phyloP scores from a whole-genome alignment of 345 rosid genomes.

The Crucihimalaya himalaica region DNA sequence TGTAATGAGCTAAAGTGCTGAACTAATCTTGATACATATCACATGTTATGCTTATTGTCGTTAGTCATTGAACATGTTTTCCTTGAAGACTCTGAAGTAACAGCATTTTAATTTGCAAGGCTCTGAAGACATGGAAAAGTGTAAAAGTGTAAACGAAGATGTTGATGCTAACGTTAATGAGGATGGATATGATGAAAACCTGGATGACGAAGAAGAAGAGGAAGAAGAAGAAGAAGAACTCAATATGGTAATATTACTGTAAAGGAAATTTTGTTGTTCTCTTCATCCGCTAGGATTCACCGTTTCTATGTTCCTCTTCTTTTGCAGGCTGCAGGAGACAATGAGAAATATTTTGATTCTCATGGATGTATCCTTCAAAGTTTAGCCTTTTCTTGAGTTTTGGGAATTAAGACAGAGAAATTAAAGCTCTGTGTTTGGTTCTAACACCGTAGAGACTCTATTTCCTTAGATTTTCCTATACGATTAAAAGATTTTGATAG shows the following conservation, averaged over 20 bases:
- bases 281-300: slow-evolving; percentile 4
- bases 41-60: slow-evolving; percentile 3
- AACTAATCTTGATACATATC: background rate
- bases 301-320: background rate
- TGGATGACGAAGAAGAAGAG: slow-evolving; percentile 55
- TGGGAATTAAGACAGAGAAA: background rate
- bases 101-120: slow-evolving; percentile 37
- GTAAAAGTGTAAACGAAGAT: slow-evolving; percentile 42
- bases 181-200: slow-evolving; percentile 69
- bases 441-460: background rate
- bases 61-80: slow-evolving; percentile 3
- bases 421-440: slow-evolving; percentile 3
- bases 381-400: background rate
- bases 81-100: slow-evolving; percentile 5
- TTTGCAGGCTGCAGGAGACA: slow-evolving; percentile 62
- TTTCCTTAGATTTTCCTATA: slow-evolving; percentile 49
- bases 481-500: slow-evolving; percentile 49
- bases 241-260: slow-evolving; percentile 52
- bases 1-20: background rate
- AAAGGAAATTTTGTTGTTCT: background rate
- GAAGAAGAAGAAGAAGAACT: slow-evolving; percentile 46
- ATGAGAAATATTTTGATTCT: slow-evolving; percentile 55
- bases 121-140: slow-evolving; percentile 47
- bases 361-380: slow-evolving; percentile 56
- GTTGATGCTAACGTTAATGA: slow-evolving; percentile 50